Conservation (phyloP, 495 filamentous ascomycete species). For the Staphylotrichum longicolle region DNA sequence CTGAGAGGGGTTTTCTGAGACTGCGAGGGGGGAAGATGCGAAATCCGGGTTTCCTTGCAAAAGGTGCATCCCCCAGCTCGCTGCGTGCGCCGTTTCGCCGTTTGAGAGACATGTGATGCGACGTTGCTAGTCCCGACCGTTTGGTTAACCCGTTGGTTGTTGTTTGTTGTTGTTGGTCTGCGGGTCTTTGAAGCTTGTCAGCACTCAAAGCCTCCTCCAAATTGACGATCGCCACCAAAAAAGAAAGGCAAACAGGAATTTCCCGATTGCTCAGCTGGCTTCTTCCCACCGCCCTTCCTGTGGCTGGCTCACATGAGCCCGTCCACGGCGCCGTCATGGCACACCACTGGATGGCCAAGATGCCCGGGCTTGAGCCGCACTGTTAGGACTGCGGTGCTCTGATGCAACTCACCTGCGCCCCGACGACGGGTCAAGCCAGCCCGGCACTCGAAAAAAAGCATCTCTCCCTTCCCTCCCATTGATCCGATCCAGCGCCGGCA, state of each 20-base stretch:
- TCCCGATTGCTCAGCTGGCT: not conserved
- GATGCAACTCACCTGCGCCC: slow-evolving; percentile 28
- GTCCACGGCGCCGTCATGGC: not conserved
- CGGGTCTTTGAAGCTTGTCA: slow-evolving; percentile 9
- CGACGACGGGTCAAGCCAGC: slow-evolving; percentile 5
- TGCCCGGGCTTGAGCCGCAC: not conserved
- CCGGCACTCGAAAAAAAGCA: not conserved
- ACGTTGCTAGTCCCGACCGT: slow-evolving; percentile 7
- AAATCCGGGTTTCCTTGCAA: not conserved
- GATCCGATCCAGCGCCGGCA: slow-evolving; percentile 3
- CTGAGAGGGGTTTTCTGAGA: too few species aligned
- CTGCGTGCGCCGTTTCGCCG: not conserved
- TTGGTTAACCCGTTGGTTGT: slow-evolving; percentile 9
- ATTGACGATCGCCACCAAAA: not conserved
- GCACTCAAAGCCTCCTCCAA: slow-evolving; percentile 9
- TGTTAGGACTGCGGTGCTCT: not conserved
- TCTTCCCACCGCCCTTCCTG: not conserved
- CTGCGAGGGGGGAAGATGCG: too few species aligned
- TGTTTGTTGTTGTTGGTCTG: not conserved
- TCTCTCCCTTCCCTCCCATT: not conserved
- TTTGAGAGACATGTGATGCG: not conserved
- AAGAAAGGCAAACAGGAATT: not conserved
- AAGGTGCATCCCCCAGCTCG: not conserved
- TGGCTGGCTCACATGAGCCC: slow-evolving; percentile 15
- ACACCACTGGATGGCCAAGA: slow-evolving; percentile 17